A percentile compares a stretch with the other conserved stretches of the same genome.
These are phyloP conservation scores for Umbelopsis sp. DNA, from an alignment of 192 early-diverging fungal species.

Conservation along the genomic window DNA sequence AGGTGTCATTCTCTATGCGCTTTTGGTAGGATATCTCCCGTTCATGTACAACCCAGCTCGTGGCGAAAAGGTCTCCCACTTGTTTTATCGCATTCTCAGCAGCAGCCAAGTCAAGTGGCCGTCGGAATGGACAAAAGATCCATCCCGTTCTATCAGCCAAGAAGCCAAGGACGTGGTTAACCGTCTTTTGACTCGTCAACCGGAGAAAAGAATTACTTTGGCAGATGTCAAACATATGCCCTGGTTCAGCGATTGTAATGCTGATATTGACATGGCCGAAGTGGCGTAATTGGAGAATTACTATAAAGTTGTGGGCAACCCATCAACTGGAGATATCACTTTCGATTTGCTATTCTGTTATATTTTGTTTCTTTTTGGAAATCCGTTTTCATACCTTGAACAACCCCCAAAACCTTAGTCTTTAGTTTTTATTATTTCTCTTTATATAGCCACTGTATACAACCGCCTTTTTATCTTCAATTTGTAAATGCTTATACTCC, in stretches of 20 bases:
- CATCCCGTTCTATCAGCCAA: slow-evolving; percentile 26
- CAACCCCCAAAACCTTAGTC: neutral
- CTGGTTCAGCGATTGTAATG: slow-evolving; percentile 45
- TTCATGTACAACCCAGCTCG: slow-evolving; percentile 67
- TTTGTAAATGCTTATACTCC: slow-evolving; percentile 13
- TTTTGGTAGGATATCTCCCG: slow-evolving; percentile 75
- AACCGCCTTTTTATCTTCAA: neutral
- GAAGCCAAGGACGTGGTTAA: slow-evolving; percentile 57
- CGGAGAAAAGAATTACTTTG: slow-evolving; percentile 46
- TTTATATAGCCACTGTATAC: slow-evolving; percentile 19
- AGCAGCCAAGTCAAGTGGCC: slow-evolving; percentile 68
- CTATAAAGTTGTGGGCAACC: no score
- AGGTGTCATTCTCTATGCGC: slow-evolving; percentile 76
- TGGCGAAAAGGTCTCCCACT: slow-evolving; percentile 47
- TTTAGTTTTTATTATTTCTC: neutral
- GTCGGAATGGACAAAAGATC: slow-evolving; percentile 27
- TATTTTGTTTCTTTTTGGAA: neutral
- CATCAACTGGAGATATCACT: neutral
- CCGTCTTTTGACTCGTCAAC: slow-evolving; percentile 46
- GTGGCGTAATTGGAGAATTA: no score
- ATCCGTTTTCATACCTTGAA: neutral
- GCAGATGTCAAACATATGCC: slow-evolving; percentile 45
- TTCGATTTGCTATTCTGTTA: neutral
- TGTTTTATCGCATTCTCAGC: slow-evolving; percentile 64
- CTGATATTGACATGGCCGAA: slow-evolving; percentile 1